These are phyloP conservation scores for Phytophthora citrophthora DNA, from an alignment of 352 stramenopile genomes.

Conservation along the genomic window DNA sequence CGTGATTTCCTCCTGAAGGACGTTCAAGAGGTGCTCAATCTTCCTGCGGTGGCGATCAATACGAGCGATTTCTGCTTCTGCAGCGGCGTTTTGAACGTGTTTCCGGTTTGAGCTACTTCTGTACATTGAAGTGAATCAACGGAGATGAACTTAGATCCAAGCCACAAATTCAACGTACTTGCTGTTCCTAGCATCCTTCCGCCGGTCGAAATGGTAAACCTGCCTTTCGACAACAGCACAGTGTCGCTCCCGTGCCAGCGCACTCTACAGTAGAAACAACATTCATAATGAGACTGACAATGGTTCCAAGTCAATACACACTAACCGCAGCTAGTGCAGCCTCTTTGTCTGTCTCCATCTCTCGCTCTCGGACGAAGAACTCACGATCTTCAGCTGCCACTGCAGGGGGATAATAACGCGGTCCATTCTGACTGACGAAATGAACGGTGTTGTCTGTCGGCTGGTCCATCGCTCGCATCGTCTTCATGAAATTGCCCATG, in stretches of 20 bases:
- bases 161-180: constrained; percentile 8
- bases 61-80: constrained; percentile 23
- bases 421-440: constrained; percentile 6
- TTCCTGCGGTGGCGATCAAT: constrained; percentile 66
- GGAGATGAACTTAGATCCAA: neutral
- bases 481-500: constrained; percentile 37
- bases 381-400: constrained; percentile 41
- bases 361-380: constrained; percentile 44
- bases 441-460: constrained; percentile 26
- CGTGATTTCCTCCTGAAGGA: constrained; percentile 66
- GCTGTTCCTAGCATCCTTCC: neutral
- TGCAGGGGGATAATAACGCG: constrained; percentile 28
- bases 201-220: constrained; percentile 57
- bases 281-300: neutral
- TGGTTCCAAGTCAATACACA: neutral
- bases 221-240: constrained; percentile 52
- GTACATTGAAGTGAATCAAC: neutral
- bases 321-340: constrained; percentile 37
- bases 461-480: constrained; percentile 34
- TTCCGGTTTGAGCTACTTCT: neutral
- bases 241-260: constrained; percentile 48
- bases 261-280: constrained; percentile 30
- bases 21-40: constrained; percentile 58
- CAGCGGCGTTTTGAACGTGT: constrained; percentile 8
- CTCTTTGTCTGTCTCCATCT: constrained; percentile 29